phyloP scores from a whole-genome alignment of 163 green algal genomes.

The Smithsoniella earleae region DNA sequence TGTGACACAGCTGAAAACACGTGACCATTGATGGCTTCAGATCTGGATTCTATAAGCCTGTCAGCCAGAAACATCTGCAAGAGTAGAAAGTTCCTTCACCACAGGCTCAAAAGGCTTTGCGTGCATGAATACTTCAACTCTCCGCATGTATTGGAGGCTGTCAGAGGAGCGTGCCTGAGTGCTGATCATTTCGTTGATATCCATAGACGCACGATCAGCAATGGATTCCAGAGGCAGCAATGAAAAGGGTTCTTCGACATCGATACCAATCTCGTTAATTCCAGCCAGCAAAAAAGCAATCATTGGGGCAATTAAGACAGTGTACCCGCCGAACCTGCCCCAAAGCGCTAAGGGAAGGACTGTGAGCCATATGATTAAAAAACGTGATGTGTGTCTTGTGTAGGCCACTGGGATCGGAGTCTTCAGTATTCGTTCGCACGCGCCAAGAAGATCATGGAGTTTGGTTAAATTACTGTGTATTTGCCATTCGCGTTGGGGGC shows the following conservation, averaged over 20 bases:
- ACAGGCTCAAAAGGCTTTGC: no score
- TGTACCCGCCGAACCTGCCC: slow-evolving; percentile 36
- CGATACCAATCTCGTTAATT: slow-evolving; percentile 61
- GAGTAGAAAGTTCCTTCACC: neutral
- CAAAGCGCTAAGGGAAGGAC: slow-evolving; percentile 39
- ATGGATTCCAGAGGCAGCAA: slow-evolving; percentile 57
- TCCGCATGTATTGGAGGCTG: neutral
- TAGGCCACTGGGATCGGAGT: slow-evolving; percentile 47
- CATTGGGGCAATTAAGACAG: slow-evolving; percentile 32
- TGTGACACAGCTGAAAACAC: neutral
- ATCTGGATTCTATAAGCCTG: slow-evolving; percentile 2
- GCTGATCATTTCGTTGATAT: slow-evolving; percentile 16
- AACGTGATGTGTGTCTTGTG: slow-evolving; percentile 44
- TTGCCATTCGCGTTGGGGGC: neutral
- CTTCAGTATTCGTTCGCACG: slow-evolving; percentile 37
- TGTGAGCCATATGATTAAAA: slow-evolving; percentile 43
- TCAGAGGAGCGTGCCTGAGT: neutral
- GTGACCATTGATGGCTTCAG: slow-evolving; percentile 1
- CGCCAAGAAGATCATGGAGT: slow-evolving; percentile 26
- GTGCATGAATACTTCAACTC: no score
- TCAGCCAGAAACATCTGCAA: slow-evolving; percentile 25
- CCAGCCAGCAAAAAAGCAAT: slow-evolving; percentile 53
- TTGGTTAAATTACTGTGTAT: slow-evolving; percentile 10
- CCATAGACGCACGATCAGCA: neutral
- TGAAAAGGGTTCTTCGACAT: slow-evolving; percentile 61